Evolutionary conservation across 208 protist genomes (phyloP).

Genomic region (Wallacemonas collosoma): DNA sequence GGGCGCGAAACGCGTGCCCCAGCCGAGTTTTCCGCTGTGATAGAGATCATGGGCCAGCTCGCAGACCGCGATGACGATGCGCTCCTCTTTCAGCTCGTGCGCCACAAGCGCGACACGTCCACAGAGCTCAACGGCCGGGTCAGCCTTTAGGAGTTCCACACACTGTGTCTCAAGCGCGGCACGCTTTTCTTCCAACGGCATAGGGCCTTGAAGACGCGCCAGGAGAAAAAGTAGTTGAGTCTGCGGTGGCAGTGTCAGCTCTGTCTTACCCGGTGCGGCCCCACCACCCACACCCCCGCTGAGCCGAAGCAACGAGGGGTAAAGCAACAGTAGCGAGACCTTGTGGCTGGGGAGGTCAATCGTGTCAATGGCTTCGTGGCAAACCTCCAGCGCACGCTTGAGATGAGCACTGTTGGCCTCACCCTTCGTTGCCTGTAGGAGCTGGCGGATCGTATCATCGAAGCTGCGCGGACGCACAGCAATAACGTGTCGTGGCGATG

Average conservation of each 20-base stretch:
- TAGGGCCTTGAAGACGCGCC: conserved; percentile 47
- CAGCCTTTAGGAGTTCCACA: conserved; percentile 45
- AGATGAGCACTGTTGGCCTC: conserved; percentile 52
- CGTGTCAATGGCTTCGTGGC: conserved; percentile 43
- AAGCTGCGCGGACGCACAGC: conserved; percentile 16
- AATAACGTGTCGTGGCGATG: too few species aligned
- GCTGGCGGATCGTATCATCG: conserved; percentile 35
- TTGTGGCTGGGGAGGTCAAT: conserved; percentile 44
- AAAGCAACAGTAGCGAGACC: conserved; percentile 55
- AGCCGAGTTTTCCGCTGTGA: conserved; percentile 63
- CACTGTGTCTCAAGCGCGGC: conserved; percentile 53
- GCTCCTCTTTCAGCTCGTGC: conserved; percentile 57
- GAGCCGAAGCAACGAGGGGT: conserved; percentile 61
- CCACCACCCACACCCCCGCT: conserved; percentile 17
- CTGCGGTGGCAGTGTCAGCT: conserved; percentile 45
- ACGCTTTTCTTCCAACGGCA: conserved; percentile 36
- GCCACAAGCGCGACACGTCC: conserved; percentile 59
- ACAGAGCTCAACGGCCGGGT: conserved; percentile 82
- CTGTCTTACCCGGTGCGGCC: conserved; percentile 30
- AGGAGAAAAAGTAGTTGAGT: conserved; percentile 74
- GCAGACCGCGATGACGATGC: conserved; percentile 67
- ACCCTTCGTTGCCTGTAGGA: conserved; percentile 29
- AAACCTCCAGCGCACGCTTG: conserved; percentile 56
- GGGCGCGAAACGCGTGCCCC: conserved; percentile 44
- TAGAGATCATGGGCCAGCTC: conserved; percentile 75